Base-by-base conservation (phyloP, 768 basidiomycete species). In the Daedalea quercina region DNA sequence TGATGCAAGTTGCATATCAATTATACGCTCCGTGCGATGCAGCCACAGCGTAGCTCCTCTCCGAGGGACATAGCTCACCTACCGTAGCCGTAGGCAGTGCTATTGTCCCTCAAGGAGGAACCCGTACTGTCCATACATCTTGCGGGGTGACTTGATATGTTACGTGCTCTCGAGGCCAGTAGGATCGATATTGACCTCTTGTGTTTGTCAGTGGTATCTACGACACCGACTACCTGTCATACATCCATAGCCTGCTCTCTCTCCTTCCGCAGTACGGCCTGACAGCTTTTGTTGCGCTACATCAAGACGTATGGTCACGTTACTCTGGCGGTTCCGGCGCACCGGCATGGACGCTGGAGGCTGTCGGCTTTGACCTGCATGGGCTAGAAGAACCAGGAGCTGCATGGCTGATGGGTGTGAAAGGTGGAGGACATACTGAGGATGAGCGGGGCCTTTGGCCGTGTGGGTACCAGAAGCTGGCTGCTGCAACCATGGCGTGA, bases 261-360 rank as follows among this genome's bases (percentile, higher is more conserved):
- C 63, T 89, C 23, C 72, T 92, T 23, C 86, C 90, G 0, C 65
- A 82, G 54, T 92, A 86, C 55, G 85, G 87, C 13, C 65, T 93
- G 28, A 72, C 75, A 2, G 85, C 86, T 2, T 90, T 90, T 59
- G 77, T 94, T 17, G 83, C 82, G 9, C 65, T 95, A 52, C 95
- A 98, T 65, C 95, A 95, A 67, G 93, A 97, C 65, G 92, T 97
- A 28, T 97, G 92, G 90, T 95, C 93, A 0, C 82, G 95, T 3
- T 94, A 94, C 61, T 83, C 84, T 2, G 95, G 95, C 8, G 95
- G 95, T 42, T 95, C 92, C 1, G 95, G 96, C 1, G 94, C 95
- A 0, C 96, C 96, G 1, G 92, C 90, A 3, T 99, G 96, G 95
- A 96, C 94, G 1, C 73, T 98, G 1, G 85, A 91, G 54, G 68